Evolutionary conservation across 2,329 filamentous ascomycete genomes (phyloP), one percentile per base, ranked within the genome.

Genomic region (Monilinia vaccinii-corymbosi): DNA sequence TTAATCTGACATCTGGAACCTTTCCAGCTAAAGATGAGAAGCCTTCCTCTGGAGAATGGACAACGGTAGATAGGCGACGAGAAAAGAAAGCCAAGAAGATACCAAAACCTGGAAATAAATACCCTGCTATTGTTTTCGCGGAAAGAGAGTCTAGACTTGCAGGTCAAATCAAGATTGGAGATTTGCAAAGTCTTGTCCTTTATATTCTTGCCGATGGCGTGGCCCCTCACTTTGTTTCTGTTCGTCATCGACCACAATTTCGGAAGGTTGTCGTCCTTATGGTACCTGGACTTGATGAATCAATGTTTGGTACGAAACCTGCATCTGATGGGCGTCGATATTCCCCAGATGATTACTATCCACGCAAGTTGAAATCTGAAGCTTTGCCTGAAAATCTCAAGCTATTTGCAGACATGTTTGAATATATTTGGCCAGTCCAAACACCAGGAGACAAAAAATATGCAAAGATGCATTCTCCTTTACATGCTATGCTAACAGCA

Each of bases 211-310:
- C 85, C 63, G 84, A 88, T 69, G 85, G 84, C 14, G 70, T 79
- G 1, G 79, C 81, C 2, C 85, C 85, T 16, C 81, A 85, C 66
- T 88, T 85, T 82, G 78, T 88, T 48, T 78, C 80, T 48, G 79
- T 88, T 52, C 77, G 77, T 61, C 80, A 88, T 68, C 79, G 85
- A 49, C 80, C 82, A 7, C 78, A 84, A 61, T 84, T 88, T 67
- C 77, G 83, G 64, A 95, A 94, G 75, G 87, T 95, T 34, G 92
- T 97, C 34, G 83, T 89, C 45, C 77, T 99, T 65, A 93, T 97
- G 88, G 85, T 97, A 13, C 94, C 94, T 13, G 94, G 94, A 0
- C 76, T 99, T 28, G 93, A 97, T 71, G 83, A 90, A 69, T 88
- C 85, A 63, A 94, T 97, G 88, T 96, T 97, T 75, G 83, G 88